These are phyloP conservation scores for Amauroascus verrucosus DNA, from an alignment of 2,329 filamentous ascomycete species.

Conservation along the genomic window DNA sequence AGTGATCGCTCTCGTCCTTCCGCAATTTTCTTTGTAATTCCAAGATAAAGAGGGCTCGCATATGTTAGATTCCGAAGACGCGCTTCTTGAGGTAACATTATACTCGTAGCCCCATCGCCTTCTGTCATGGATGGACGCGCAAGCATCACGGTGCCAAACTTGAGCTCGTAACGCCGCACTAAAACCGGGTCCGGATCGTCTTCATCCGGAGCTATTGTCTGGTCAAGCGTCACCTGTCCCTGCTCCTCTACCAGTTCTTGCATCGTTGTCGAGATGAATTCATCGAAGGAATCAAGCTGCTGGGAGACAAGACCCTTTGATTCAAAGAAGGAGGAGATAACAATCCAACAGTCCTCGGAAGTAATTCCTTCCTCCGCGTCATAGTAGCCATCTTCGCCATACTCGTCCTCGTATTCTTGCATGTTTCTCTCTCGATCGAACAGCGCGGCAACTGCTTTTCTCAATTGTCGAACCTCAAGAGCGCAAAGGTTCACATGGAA, in stretches of 20 bases:
- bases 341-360: conserved; percentile 95
- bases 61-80: conserved; percentile 94
- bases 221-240: conserved; percentile 81
- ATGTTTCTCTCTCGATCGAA: conserved; percentile 3
- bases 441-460: background rate
- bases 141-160: conserved; percentile 82
- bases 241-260: conserved; percentile 92
- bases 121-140: conserved; percentile 86
- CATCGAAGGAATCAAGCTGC: conserved; percentile 96
- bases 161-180: conserved; percentile 86
- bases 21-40: conserved; percentile 74
- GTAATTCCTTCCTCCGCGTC: conserved; percentile 68
- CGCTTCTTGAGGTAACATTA: conserved; percentile 86
- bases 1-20: conserved; percentile 68
- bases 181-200: conserved; percentile 67
- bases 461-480: conserved; percentile 3
- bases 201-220: conserved; percentile 67
- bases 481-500: background rate
- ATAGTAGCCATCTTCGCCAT: conserved; percentile 59
- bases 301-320: conserved; percentile 92
- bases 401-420: conserved; percentile 50
- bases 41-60: conserved; percentile 78
- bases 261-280: conserved; percentile 89
- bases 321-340: conserved; percentile 95
- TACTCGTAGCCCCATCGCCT: conserved; percentile 76